Conservation (phyloP, 2,329 filamentous ascomycete genomes). For the Aspergillus ochraceoroseus region DNA sequence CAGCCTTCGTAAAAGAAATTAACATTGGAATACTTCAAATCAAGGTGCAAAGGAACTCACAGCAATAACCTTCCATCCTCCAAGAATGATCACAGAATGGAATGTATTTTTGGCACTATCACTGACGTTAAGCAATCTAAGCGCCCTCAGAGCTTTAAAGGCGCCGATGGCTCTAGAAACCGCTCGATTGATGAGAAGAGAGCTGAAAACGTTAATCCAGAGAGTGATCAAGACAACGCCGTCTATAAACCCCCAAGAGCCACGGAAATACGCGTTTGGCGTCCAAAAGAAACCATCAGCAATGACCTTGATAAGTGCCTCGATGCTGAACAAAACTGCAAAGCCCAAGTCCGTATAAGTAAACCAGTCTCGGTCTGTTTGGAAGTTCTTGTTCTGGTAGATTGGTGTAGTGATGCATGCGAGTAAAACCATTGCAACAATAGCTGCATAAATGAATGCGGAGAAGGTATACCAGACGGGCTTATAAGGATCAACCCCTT, state of each 20-base stretch:
- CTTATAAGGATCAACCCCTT: conserved; percentile 84
- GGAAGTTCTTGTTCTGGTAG: conserved; percentile 84
- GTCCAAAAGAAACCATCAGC: conserved; percentile 96
- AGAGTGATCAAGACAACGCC: conserved; percentile 84
- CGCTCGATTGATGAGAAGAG: conserved; percentile 73
- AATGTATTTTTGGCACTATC: conserved; percentile 95
- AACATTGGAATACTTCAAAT: background rate
- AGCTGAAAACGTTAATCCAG: conserved; percentile 88
- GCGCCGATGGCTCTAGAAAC: conserved; percentile 89
- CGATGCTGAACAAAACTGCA: conserved; percentile 75
- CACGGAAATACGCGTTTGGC: conserved; percentile 92
- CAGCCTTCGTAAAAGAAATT: conserved; percentile 50
- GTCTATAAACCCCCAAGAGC: conserved; percentile 95
- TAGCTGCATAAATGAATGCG: conserved; percentile 85
- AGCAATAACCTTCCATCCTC: conserved; percentile 88
- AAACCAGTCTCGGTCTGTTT: conserved; percentile 77
- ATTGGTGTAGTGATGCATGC: conserved; percentile 92
- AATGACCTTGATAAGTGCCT: conserved; percentile 86
- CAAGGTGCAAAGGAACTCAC: conserved; percentile 45
- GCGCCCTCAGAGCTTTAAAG: conserved; percentile 90
- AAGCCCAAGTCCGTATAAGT: conserved; percentile 91
- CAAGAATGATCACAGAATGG: conserved; percentile 89
- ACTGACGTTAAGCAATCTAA: conserved; percentile 89
- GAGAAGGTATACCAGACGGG: conserved; percentile 91
- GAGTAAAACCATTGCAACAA: conserved; percentile 95